A percentile compares a stretch with the other conserved stretches of the same genome.
phyloP scores from a whole-genome alignment of 345 rosid species.

The Lepidium didymum region DNA sequence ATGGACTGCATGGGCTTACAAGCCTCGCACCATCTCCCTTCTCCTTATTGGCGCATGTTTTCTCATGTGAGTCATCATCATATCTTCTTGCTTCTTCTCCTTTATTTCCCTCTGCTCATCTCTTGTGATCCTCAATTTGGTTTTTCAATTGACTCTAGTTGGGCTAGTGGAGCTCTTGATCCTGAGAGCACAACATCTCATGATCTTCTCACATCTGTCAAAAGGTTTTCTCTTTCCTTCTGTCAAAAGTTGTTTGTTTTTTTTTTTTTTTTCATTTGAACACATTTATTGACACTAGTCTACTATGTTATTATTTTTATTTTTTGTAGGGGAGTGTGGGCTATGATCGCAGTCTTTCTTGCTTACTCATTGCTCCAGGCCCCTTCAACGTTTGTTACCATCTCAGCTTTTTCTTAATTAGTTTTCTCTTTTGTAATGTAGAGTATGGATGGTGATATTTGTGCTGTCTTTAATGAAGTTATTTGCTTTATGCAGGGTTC shows the following conservation, averaged over 20 bases:
- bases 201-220: constrained; percentile 83
- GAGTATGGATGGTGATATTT: constrained; percentile 1
- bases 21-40: constrained; percentile 86
- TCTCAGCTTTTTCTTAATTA: not conserved
- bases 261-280: not conserved
- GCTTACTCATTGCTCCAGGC: constrained; percentile 97
- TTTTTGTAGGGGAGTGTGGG: constrained; percentile 82
- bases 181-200: constrained; percentile 55
- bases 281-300: constrained; percentile 11
- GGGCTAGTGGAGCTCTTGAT: constrained; percentile 98
- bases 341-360: constrained; percentile 97
- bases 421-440: not conserved
- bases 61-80: constrained; percentile 58
- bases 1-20: constrained; percentile 99
- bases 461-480: constrained; percentile 9
- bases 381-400: constrained; percentile 65
- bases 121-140: not conserved
- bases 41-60: constrained; percentile 91
- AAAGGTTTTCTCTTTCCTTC: constrained; percentile 48
- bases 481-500: constrained; percentile 48
- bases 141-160: constrained; percentile 36
- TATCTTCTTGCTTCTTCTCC: not conserved
- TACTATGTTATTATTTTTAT: constrained; percentile 10
- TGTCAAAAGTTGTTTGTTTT: not conserved
- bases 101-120: not conserved